Conservation (phyloP, 192 early-diverging fungal genomes). For the Coemansia umbellata region DNA sequence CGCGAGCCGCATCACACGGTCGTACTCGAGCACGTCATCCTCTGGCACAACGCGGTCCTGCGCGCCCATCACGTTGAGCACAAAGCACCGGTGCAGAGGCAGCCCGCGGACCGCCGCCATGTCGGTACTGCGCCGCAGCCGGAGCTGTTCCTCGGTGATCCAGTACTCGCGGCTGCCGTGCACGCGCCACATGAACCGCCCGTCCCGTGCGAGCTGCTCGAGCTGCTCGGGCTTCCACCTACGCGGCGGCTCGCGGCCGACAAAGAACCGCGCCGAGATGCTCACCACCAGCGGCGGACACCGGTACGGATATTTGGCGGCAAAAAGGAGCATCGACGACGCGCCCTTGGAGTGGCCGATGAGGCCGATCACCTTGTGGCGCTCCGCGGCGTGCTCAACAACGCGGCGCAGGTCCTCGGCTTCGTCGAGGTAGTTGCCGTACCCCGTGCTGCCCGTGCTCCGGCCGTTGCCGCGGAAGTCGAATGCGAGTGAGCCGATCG, state of each 20-base stretch:
- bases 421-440: conserved; percentile 56
- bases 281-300: conserved; percentile 44
- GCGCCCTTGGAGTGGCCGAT: conserved; percentile 58
- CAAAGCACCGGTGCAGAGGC: conserved; percentile 30
- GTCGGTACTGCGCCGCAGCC: conserved; percentile 21
- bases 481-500: conserved; percentile 40
- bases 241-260: conserved; percentile 35
- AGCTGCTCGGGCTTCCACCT: conserved; percentile 51
- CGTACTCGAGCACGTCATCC: conserved; percentile 45
- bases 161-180: conserved; percentile 46
- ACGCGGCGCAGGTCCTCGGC: conserved; percentile 45
- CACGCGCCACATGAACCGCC: conserved; percentile 50
- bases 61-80: conserved; percentile 53
- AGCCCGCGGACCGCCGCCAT: conserved; percentile 49
- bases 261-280: conserved; percentile 52
- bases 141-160: conserved; percentile 30
- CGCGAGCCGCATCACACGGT: conserved; percentile 30
- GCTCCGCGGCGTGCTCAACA: conserved; percentile 17
- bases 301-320: conserved; percentile 32
- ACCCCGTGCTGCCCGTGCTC: conserved; percentile 52
- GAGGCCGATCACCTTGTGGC: conserved; percentile 30
- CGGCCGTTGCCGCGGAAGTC: conserved; percentile 59
- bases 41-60: conserved; percentile 49
- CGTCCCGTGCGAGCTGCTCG: conserved; percentile 24
- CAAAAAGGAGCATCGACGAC: conserved; percentile 50